Base-by-base conservation (phyloP, 2,329 filamentous ascomycete species). In the Ascosphaera acerosa region DNA sequence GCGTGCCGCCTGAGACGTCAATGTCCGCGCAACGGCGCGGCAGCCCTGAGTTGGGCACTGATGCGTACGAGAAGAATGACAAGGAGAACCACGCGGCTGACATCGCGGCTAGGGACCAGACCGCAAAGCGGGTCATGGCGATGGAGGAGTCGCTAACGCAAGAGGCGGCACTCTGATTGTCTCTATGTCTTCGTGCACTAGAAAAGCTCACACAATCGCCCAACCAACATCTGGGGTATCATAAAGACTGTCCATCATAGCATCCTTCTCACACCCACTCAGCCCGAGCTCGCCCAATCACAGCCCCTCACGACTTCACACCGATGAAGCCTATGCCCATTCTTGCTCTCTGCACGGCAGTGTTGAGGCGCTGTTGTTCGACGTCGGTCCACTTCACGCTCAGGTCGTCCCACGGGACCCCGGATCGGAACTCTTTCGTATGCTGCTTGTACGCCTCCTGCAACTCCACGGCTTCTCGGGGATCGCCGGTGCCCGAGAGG, bases 401-500 rank as follows among this genome's bases (percentile, higher is more conserved):
- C 37, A 72, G 42, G 35, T 70, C 53, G 44, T 71, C 62, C 67
- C 67, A 72, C 15, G 51, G 51, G 34, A 69, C 70, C 47, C 62
- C 64, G 14, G 58, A 56, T 34, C 56, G 51, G 41, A 61, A 70
- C 41, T 71, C 67, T 32, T 59, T 53, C 33, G 59, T 59, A 43
- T 63, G 66, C 33, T 52, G 52, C 39, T 59, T 55, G 34, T 69
- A 62, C 52, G 68, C 52, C 1, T 50, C 52, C 41, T 70, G 64
- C 40, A 71, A 45, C 17, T 62, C 57, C 25, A 55, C 49, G 27
- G 67, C 54, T 33, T 66, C 61, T 18, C 63, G 52, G 15, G 67
- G 66, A 41, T 72, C 66, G 18, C 64, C 64, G 2, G 64, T 68
- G n/a, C 68, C 68, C 34, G 61, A 66, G 45, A 70, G 72, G 18